Conservation (phyloP, 2,329 filamentous ascomycete species). For the Colletotrichum simmondsii region DNA sequence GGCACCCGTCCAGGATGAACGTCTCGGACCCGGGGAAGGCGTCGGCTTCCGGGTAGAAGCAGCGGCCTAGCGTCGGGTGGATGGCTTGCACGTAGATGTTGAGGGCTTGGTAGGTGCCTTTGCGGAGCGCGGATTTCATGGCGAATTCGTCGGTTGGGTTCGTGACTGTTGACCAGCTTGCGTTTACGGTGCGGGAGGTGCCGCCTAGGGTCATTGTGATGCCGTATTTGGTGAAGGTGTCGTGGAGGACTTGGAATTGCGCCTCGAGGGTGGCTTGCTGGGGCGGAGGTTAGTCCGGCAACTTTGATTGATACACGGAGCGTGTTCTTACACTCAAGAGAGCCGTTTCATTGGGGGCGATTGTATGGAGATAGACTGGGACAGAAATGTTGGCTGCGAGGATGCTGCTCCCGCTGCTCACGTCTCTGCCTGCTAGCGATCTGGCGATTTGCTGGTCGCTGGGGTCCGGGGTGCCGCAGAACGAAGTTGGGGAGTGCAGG, state of each 20-base stretch:
- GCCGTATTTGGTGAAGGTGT: slow-evolving; percentile 40
- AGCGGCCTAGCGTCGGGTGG: slow-evolving; percentile 50
- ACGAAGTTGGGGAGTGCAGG: neutral
- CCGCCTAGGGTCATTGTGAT: slow-evolving; percentile 42
- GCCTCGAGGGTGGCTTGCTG: slow-evolving; percentile 36
- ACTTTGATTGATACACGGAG: neutral
- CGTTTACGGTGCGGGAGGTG: slow-evolving; percentile 45
- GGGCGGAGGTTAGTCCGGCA: neutral
- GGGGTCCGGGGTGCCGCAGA: neutral
- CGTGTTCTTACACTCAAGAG: neutral
- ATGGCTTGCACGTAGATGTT: slow-evolving; percentile 54
- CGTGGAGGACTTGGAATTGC: slow-evolving; percentile 41
- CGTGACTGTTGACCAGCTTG: slow-evolving; percentile 37
- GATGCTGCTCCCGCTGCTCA: neutral
- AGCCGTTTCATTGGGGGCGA: neutral
- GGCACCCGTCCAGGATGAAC: slow-evolving; percentile 36
- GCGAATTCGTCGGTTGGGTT: slow-evolving; percentile 41
- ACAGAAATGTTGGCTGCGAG: neutral
- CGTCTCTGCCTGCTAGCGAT: neutral
- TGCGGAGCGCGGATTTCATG: slow-evolving; percentile 53
- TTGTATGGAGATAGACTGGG: neutral
- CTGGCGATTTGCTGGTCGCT: neutral
- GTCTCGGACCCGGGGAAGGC: slow-evolving; percentile 2
- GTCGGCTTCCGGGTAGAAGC: slow-evolving; percentile 48
- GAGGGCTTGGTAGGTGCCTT: slow-evolving; percentile 48